Evolutionary conservation across 177 flowering plant species (phyloP), one percentile per base, ranked within the genome.

Genomic region (Vitis hybrid): DNA sequence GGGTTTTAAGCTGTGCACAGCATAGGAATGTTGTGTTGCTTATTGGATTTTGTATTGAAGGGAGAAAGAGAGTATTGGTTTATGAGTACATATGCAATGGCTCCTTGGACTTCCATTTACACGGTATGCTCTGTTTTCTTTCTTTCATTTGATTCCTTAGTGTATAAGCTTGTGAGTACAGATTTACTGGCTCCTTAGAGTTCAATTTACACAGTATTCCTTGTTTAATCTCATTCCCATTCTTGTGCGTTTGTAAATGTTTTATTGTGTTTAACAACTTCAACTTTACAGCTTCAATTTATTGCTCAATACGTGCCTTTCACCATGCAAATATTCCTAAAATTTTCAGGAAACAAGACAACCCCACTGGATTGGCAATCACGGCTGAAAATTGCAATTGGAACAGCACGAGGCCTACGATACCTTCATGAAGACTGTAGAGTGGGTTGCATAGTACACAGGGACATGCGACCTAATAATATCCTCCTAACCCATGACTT

Each of bases 391-490:
- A 90, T 94, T 69, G 97, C 98, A 17, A 82, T 84, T 66, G 98
- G 97, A 11, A 76, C 92, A 55, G 97, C 98, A 18, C 75, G 98
- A 74, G 98, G 97, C 17, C 79, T 94, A 74, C 71, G 98, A 70
- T 94, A 91, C 71, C 96, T 94, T 74, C 97, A 94, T 71, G 98
- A 94, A 79, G 98, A 94, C 76, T 92, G 98, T 77, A 84, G 97
- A 81, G 94, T 92, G 20, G 97, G 98, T 3, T 88, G 96, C 77
- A 86, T 94, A 54, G 83, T 86, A 21, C 98, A 94, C 75, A 76
- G 86, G 83, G 91, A 90, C 69, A 53, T 94, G 81, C 79, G 90
- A 20, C 94, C 98, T 12, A 84, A 82, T 67, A 94, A 94, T 71
- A 90, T 94, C 73, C 93, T 92, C 51, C 77, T 94, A 54, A 94